Base-by-base conservation (phyloP, 805 yeast species). In the Lachancea cidri region DNA sequence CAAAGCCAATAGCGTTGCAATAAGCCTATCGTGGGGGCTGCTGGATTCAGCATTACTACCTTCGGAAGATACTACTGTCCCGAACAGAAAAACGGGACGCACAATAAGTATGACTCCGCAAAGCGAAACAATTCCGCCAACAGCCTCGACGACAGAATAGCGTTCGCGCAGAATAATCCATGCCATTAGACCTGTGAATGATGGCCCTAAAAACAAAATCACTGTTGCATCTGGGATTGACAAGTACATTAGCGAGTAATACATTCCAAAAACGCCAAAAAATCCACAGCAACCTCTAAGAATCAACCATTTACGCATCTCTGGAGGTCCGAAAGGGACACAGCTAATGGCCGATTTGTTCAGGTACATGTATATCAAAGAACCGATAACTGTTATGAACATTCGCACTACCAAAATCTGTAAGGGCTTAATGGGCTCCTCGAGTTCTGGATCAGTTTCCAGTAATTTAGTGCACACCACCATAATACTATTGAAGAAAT, bases 221-320 rank as follows among this genome's bases (percentile, higher is more conserved):
- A 84, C 81, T 1, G 86, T 81, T 0, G 94, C 85, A 55, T 88
- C 96, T 8, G 89, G 80, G 4, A 88, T 72, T 38, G 86, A 75
- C 35, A 88, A 68, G 53, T 83, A 85, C 64, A 77, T 71, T 48
- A 88, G 65, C 1, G 95, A 77, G 57, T 71, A 85, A 60, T 86
- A 88, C 55, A 84, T 68, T 3, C 91, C 82, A 54, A 81, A 81
- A 4, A 87, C 94, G 3, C 95, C 95, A 43, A 83, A 58, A 51
- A 80, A 85, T 4, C 97, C 97, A 13, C 78, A 70, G 1, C 72
- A 36, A 0, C 96, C 96, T 45, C 96, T 68, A 4, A 74, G 35
- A 0, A 76, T 56, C 43, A 87, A 64, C 51, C 76, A 68, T 38
- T 59, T 53, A 11, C 95, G 66, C 29, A 77, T 57, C 2, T 70